A percentile compares a stretch with the other conserved stretches of the same genome.
Conservation (phyloP, 2,329 filamentous ascomycete genomes). For the Colletotrichum tanaceti region DNA sequence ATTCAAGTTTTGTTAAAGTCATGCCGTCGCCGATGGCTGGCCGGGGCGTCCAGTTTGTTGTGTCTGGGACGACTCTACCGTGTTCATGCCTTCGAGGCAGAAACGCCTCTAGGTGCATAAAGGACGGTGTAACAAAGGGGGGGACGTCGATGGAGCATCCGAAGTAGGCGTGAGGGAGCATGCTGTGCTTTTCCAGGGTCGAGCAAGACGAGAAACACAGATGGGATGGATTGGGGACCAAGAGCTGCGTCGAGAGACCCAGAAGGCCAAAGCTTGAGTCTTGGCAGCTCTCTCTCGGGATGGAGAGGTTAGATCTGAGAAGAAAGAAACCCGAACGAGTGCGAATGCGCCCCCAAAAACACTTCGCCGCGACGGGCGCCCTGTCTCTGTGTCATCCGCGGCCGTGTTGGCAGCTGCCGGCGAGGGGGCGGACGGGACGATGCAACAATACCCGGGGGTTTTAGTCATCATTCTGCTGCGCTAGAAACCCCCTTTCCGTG, state of each 20-base stretch:
- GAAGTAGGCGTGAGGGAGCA: constrained; percentile 18
- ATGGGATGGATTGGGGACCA: constrained; percentile 26
- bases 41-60: constrained; percentile 32
- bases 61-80: constrained; percentile 32
- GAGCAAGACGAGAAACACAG: constrained; percentile 18
- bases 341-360: neutral
- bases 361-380: constrained; percentile 7
- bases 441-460: no score
- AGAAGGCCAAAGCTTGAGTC: neutral
- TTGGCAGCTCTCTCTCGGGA: neutral
- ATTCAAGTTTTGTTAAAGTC: constrained; percentile 28
- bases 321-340: neutral
- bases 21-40: constrained; percentile 29
- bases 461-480: no score
- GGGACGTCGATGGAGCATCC: constrained; percentile 28
- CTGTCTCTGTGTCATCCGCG: neutral
- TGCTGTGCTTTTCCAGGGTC: constrained; percentile 13
- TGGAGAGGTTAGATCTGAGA: neutral
- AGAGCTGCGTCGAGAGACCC: neutral
- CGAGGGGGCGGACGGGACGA: constrained; percentile 10
- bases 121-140: constrained; percentile 11
- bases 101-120: constrained; percentile 31
- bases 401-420: neutral
- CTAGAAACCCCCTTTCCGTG: no score
- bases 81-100: constrained; percentile 35